Percentiles rank a stretch among this genome's conserved stretches.
Evolutionary conservation across 1,139 yeast genomes (phyloP).

Genomic region (Arxiozyma telluris): DNA sequence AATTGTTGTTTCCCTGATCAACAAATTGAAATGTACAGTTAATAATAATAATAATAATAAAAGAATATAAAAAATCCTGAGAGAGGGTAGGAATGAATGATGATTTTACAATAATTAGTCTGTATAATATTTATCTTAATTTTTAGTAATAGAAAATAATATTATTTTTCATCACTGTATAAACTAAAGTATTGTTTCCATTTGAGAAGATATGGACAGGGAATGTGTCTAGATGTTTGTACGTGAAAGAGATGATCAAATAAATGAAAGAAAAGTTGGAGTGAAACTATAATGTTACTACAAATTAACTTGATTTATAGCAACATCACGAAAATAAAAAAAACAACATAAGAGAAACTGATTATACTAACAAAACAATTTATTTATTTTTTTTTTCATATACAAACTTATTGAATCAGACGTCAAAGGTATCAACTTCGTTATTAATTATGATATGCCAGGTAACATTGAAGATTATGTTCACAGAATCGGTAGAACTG

Average conservation of each 20-base stretch:
- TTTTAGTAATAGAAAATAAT: neutral
- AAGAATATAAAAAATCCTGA: no score
- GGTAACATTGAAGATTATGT: slow-evolving; percentile 97
- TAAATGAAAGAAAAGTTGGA: neutral
- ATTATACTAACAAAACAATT: no score
- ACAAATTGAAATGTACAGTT: no score
- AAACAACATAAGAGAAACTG: neutral
- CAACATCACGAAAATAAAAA: no score
- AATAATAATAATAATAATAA: no score
- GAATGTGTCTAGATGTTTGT: neutral
- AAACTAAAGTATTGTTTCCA: neutral
- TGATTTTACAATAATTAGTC: slow-evolving; percentile 2
- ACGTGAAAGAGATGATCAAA: neutral
- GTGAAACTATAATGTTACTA: neutral
- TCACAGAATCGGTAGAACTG: slow-evolving; percentile 76
- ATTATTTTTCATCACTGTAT: neutral
- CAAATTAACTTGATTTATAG: neutral
- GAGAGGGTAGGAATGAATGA: neutral
- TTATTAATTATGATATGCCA: slow-evolving; percentile 94
- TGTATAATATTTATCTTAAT: slow-evolving; percentile 2
- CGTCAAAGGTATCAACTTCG: slow-evolving; percentile 93
- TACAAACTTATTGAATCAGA: slow-evolving; percentile 39
- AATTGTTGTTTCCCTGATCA: no score
- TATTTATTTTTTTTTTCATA: neutral
- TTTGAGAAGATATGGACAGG: neutral